Evolutionary conservation across 129 eudicot genomes (phyloP).

Genomic region (Artemisia annua): DNA sequence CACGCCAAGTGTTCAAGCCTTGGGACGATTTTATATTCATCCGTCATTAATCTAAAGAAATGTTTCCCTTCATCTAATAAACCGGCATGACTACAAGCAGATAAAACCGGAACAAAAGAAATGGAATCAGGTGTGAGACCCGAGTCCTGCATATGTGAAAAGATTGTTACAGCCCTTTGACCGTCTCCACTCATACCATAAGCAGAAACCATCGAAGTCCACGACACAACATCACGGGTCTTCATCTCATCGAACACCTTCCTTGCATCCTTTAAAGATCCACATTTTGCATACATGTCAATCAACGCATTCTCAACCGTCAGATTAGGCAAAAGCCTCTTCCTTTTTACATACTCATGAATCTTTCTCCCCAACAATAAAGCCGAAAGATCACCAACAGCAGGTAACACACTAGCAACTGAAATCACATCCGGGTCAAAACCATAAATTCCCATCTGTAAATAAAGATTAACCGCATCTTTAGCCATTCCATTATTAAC

Average conservation of each 20-base stretch:
- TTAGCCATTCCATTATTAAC: slow-evolving; percentile 71
- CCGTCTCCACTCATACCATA: slow-evolving; percentile 87
- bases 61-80: slow-evolving; percentile 58
- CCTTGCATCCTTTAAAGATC: slow-evolving; percentile 68
- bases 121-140: slow-evolving; percentile 78
- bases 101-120: slow-evolving; percentile 74
- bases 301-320: slow-evolving; percentile 75
- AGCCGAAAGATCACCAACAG: slow-evolving; percentile 93
- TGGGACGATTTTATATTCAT: slow-evolving; percentile 52
- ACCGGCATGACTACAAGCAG: slow-evolving; percentile 97
- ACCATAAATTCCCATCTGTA: slow-evolving; percentile 52
- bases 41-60: slow-evolving; percentile 58
- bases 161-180: slow-evolving; percentile 51
- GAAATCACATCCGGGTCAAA: slow-evolving; percentile 67
- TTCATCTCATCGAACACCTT: slow-evolving; percentile 65
- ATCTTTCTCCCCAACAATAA: slow-evolving; percentile 58
- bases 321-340: slow-evolving; percentile 64
- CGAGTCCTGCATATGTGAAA: slow-evolving; percentile 50
- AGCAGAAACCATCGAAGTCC: slow-evolving; percentile 92
- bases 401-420: slow-evolving; percentile 80
- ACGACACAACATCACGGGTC: slow-evolving; percentile 64
- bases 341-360: slow-evolving; percentile 56
- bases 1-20: slow-evolving; percentile 83
- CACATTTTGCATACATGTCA: slow-evolving; percentile 96
- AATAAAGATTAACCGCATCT: slow-evolving; percentile 67